phyloP scores from a whole-genome alignment of 192 early-diverging fungal genomes.

The Coemansia javaensis region DNA sequence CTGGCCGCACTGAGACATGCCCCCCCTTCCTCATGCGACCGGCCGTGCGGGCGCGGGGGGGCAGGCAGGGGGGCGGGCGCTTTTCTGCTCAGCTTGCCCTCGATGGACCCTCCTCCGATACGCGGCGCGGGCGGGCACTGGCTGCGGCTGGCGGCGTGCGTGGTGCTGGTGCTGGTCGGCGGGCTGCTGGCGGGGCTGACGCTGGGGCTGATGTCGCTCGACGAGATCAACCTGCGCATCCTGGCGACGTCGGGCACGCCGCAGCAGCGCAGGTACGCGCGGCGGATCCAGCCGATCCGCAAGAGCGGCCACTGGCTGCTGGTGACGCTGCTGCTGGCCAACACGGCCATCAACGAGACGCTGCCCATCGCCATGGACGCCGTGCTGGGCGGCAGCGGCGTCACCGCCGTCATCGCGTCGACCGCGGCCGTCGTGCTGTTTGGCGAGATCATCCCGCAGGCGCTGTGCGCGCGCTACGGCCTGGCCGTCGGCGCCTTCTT shows the following conservation, averaged over 20 bases:
- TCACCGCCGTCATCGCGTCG: slow-evolving; percentile 85
- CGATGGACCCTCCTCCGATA: too few species aligned
- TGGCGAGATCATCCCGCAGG: slow-evolving; percentile 95
- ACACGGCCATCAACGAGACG: slow-evolving; percentile 94
- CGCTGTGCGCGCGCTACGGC: slow-evolving; percentile 83
- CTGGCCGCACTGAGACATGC: too few species aligned
- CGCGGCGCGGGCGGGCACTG: slow-evolving; percentile 25
- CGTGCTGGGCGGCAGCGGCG: slow-evolving; percentile 65
- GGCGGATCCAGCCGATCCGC: slow-evolving; percentile 77
- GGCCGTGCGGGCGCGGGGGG: too few species aligned
- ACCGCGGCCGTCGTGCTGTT: slow-evolving; percentile 88
- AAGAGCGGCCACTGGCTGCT: slow-evolving; percentile 91
- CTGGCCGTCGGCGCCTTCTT: slow-evolving; percentile 86
- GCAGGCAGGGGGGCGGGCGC: too few species aligned
- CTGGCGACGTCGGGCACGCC: slow-evolving; percentile 72
- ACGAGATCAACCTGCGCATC: slow-evolving; percentile 76
- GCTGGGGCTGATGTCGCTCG: slow-evolving; percentile 75
- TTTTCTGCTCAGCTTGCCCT: too few species aligned
- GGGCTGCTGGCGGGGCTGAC: slow-evolving; percentile 73
- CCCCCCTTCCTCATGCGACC: too few species aligned
- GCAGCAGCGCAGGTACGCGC: slow-evolving; percentile 67
- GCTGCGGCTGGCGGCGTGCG: slow-evolving; percentile 50
- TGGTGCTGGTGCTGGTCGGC: slow-evolving; percentile 69
- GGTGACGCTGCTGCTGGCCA: slow-evolving; percentile 85
- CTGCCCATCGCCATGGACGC: slow-evolving; percentile 80